Evolutionary conservation across 1,139 yeast genomes (phyloP).

Genomic region (Blastobotrys capitulatus): DNA sequence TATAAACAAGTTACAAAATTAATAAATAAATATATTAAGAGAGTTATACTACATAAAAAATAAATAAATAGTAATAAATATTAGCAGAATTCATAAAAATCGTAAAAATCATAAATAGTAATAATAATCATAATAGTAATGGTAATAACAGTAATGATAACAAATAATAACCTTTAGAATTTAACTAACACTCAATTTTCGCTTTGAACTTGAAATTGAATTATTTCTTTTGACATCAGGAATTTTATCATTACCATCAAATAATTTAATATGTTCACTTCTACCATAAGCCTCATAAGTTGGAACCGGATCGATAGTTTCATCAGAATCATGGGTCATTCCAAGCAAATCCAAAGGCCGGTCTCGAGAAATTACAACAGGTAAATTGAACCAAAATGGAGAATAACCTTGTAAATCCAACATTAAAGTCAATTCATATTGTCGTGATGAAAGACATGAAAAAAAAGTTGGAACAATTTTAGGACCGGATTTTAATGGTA

Average conservation of each 20-base stretch:
- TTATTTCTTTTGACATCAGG: neutral
- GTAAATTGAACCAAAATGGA: slow-evolving; percentile 7
- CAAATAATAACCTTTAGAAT: no score
- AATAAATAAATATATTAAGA: no score
- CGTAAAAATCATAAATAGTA: no score
- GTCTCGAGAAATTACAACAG: slow-evolving; percentile 11
- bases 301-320: slow-evolving; percentile 9
- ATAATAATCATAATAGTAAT: no score
- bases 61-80: no score
- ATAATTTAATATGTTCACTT: slow-evolving; percentile 6
- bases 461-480: slow-evolving; percentile 23
- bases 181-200: neutral
- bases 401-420: slow-evolving; percentile 5
- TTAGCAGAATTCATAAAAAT: no score
- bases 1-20: no score
- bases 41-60: no score
- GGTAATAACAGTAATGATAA: no score
- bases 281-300: slow-evolving; percentile 8
- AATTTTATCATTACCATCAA: neutral
- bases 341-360: slow-evolving; percentile 2
- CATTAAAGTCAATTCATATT: slow-evolving; percentile 20
- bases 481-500: slow-evolving; percentile 13
- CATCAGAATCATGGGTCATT: neutral
- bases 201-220: neutral
- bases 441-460: slow-evolving; percentile 25